Base-by-base conservation (phyloP, 306 rosid species). In the Erythrophleum fordii region DNA sequence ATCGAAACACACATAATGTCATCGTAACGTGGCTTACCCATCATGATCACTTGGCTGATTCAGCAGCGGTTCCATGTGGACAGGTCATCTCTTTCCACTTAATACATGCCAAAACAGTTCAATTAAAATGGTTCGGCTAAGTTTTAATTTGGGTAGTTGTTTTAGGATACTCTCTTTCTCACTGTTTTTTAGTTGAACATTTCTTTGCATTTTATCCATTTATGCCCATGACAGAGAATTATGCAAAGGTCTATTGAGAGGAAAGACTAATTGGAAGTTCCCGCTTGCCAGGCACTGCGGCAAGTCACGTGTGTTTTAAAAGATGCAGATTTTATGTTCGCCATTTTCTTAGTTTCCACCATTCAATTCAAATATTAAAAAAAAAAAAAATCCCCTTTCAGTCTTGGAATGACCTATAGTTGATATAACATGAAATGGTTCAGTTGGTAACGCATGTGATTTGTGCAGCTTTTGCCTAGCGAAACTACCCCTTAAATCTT, bases 361-460 rank as follows among this genome's bases (percentile, higher is more conserved):
- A 4, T 39, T 39, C 6, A 31, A 31, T 31, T 31, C 34, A 31
- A 31, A 31, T 39, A 7, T 39, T 0, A 4, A 39, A 39, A 39
- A 39, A 2, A 31, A n/a, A 55, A 8, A 23, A 5, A 26, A 26
- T 8, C 3, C 18, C 45, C 31, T 22, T 8, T 9, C 2, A 78
- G 75, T 44, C 12, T 53, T 34, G 56, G 62, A 44, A 31, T 48
- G 34, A 5, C 5, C 25, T 35, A 58, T 22, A 28, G 44, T 42
- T 80, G 34, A 8, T 59, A 60, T 59, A 70, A 62, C 64, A 37
- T 78, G 69, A 76, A 77, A 62, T 61, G 71, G 86, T 71, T 26
- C 81, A 78, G 91, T 58, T 84, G 89, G 87, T 84, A 83, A 53
- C 55, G 83, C 92, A 90, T 88, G 97, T 89, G 94, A 78, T 41